phyloP scores from a whole-genome alignment of 129 eudicot species.

The Flaveria brownii region DNA sequence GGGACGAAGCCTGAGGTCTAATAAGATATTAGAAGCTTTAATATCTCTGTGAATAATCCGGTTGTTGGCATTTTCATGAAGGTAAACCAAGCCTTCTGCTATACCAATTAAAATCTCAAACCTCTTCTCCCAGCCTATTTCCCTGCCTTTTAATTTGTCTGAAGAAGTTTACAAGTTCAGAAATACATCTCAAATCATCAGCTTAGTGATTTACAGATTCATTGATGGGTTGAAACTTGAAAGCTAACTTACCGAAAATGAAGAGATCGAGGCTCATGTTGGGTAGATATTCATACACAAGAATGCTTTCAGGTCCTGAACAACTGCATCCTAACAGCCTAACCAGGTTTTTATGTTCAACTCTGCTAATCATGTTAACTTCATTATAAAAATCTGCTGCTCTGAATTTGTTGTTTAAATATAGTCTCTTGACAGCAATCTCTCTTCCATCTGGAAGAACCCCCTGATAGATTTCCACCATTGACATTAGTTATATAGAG shows the following conservation, averaged over 20 bases:
- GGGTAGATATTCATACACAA: slow-evolving; percentile 71
- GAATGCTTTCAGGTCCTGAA: slow-evolving; percentile 83
- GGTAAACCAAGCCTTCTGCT: slow-evolving; percentile 88
- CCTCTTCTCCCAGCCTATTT: slow-evolving; percentile 81
- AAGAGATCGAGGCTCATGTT: slow-evolving; percentile 74
- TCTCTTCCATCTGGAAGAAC: slow-evolving; percentile 84
- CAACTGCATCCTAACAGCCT: slow-evolving; percentile 82
- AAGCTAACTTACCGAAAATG: slow-evolving; percentile 54
- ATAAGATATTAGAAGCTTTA: slow-evolving; percentile 73
- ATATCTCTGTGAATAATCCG: slow-evolving; percentile 83
- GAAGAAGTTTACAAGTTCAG: slow-evolving; percentile 7
- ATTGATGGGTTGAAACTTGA: neutral
- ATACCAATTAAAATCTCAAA: slow-evolving; percentile 58
- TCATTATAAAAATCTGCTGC: slow-evolving; percentile 88
- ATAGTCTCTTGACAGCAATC: slow-evolving; percentile 90
- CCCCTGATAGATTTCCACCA: slow-evolving; percentile 48
- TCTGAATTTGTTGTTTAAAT: slow-evolving; percentile 76
- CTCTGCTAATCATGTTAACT: slow-evolving; percentile 71
- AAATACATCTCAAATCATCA: no score
- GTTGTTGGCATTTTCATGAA: slow-evolving; percentile 68
- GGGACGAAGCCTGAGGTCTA: slow-evolving; percentile 73
- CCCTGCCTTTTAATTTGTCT: slow-evolving; percentile 61
- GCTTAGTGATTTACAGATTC: slow-evolving; percentile 12
- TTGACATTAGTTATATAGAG: slow-evolving; percentile 7
- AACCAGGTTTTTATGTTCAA: slow-evolving; percentile 83